Evolutionary conservation across 2,329 filamentous ascomycete genomes (phyloP), one percentile per base, ranked within the genome.

Genomic region (Annulohypoxylon truncatum): DNA sequence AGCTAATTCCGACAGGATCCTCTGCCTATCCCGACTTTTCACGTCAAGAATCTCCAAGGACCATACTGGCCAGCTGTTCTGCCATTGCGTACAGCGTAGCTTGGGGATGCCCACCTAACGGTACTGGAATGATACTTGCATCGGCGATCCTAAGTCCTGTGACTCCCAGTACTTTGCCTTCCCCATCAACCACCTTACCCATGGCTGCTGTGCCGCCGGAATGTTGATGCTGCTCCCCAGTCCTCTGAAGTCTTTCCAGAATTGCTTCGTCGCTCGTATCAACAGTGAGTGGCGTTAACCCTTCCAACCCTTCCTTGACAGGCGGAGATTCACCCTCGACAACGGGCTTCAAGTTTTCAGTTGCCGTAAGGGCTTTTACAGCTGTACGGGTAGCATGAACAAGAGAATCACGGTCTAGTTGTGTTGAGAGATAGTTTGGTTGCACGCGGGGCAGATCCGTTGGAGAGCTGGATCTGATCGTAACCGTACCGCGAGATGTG

Each of bases 91-190:
- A 73, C 10, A 72, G 66, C 15, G 69, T 62, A n/a, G 70, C 61
- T 28, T 71, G 70, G 7, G 69, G 69, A 46, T 72, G 71, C 7
- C 68, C 71, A 10, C 71, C 61, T n/a, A 72, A 7, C 2, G 72
- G 71, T 8, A 71, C 44, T n/a, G 69, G 72, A n/a, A 73, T 24
- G 15, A 72, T 68, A 53, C 74, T 74, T n/a, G 72, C 71, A 50
- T 75, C 73, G 4, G 64, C 69, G 15, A 71, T 55, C 22, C 73
- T 59, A 4, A 75, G 28, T 12, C 66, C 55, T 31, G 65, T 48
- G 15, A 74, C 71, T 1, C 73, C 72, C 1, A 71, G 35, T 2
- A 72, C 72, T 61, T 48, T 70, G 3, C 71, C 68, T 58, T 72
- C 68, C 4, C 2, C 54, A 38, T 72, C 65, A 3, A 72, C 72